Evolutionary conservation across 371 early-diverging fungal genomes (phyloP).

Genomic region (Coemansia sp.): DNA sequence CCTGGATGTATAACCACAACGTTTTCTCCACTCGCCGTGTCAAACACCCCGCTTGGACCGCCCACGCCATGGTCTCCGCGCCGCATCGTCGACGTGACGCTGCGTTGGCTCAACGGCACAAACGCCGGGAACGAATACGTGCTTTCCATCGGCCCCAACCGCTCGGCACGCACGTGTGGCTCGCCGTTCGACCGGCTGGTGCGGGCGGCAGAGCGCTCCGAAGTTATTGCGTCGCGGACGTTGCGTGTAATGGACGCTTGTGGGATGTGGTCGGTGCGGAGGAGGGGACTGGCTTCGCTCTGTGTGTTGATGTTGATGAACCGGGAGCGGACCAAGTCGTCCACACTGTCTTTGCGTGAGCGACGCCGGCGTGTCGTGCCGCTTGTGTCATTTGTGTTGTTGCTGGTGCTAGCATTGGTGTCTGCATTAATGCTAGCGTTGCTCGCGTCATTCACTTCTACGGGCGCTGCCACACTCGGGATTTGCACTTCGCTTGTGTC

Average conservation of each 20-base stretch:
- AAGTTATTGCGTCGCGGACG: slow-evolving; percentile 42
- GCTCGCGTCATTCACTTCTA: background rate
- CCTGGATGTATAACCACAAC: slow-evolving; percentile 86
- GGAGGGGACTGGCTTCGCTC: background rate
- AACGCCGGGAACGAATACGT: slow-evolving; percentile 43
- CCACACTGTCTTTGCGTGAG: slow-evolving; percentile 47
- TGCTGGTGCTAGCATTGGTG: background rate
- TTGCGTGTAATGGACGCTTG: slow-evolving; percentile 38
- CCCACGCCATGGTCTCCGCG: slow-evolving; percentile 38
- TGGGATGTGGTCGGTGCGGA: slow-evolving; percentile 4
- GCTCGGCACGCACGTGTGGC: background rate
- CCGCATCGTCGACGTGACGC: slow-evolving; percentile 30
- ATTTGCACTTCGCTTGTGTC: background rate
- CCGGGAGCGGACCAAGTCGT: slow-evolving; percentile 44
- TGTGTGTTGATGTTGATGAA: slow-evolving; percentile 19
- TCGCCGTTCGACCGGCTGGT: background rate
- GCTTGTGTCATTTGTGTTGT: background rate
- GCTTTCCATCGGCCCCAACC: slow-evolving; percentile 32
- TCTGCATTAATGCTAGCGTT: background rate
- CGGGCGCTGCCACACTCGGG: background rate
- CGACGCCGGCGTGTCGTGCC: slow-evolving; percentile 13
- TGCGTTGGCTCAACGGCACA: slow-evolving; percentile 23
- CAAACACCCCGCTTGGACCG: slow-evolving; percentile 6
- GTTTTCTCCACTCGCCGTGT: slow-evolving; percentile 50
- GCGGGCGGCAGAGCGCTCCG: slow-evolving; percentile 26